A percentile compares a stretch with the other conserved stretches of the same genome.
Evolutionary conservation across 2,329 filamentous ascomycete genomes (phyloP).

Genomic region (Verruconis gallopava): DNA sequence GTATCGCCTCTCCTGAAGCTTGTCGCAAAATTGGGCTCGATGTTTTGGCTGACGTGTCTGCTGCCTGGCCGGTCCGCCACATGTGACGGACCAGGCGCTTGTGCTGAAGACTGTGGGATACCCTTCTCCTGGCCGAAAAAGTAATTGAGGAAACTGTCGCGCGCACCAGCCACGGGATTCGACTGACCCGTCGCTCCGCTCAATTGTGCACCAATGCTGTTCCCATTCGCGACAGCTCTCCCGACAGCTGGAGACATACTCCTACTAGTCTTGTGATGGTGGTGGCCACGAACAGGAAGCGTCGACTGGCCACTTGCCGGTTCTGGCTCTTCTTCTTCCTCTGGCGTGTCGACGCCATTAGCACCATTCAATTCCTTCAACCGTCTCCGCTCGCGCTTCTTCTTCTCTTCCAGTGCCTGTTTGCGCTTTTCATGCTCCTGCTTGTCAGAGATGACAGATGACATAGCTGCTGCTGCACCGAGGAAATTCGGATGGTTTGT

Average conservation of each 20-base stretch:
- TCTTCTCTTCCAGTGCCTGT: slow-evolving; percentile 67
- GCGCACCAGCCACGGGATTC: slow-evolving; percentile 48
- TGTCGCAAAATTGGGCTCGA: slow-evolving; percentile 71
- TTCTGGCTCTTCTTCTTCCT: slow-evolving; percentile 49
- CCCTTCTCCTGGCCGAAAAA: slow-evolving; percentile 94
- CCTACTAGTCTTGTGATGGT: slow-evolving; percentile 48
- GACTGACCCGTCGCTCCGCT: slow-evolving; percentile 47
- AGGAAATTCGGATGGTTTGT: slow-evolving; percentile 99
- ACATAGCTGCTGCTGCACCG: slow-evolving; percentile 93
- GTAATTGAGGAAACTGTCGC: slow-evolving; percentile 93
- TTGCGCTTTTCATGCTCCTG: slow-evolving; percentile 85
- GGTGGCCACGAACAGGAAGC: slow-evolving; percentile 45
- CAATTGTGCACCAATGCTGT: slow-evolving; percentile 21
- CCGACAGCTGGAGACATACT: slow-evolving; percentile 75
- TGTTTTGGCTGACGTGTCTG: slow-evolving; percentile 65
- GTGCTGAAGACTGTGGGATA: slow-evolving; percentile 23
- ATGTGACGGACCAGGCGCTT: slow-evolving; percentile 29
- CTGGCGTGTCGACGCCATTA: slow-evolving; percentile 52
- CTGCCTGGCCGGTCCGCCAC: slow-evolving; percentile 27
- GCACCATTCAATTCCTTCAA: slow-evolving; percentile 65
- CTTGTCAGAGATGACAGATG: slow-evolving; percentile 85
- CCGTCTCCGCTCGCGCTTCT: slow-evolving; percentile 70
- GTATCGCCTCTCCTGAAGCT: slow-evolving; percentile 61
- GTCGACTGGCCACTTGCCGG: slow-evolving; percentile 40
- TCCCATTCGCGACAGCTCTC: slow-evolving; percentile 46